A percentile compares a stretch with the other conserved stretches of the same genome.
These are phyloP conservation scores for Arxiozyma telluris DNA, from an alignment of 1,139 yeast genomes.

Conservation along the genomic window DNA sequence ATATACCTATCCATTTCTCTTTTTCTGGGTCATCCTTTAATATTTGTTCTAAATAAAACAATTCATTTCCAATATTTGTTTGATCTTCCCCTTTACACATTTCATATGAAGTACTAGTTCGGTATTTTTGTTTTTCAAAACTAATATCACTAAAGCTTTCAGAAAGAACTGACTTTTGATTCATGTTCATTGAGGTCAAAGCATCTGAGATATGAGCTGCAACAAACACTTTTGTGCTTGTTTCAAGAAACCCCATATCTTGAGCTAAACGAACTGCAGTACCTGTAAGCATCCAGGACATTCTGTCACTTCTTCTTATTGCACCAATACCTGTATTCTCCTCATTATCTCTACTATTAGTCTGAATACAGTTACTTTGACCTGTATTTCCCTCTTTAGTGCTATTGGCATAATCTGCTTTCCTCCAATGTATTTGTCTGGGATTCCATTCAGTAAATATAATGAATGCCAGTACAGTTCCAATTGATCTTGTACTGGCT, in stretches of 20 bases:
- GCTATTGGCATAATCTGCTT: constrained; percentile 75
- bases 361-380: neutral
- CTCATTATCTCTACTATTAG: constrained; percentile 32
- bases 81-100: constrained; percentile 37
- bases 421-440: constrained; percentile 81
- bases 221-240: constrained; percentile 61
- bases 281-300: constrained; percentile 93
- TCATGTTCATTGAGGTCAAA: constrained; percentile 60
- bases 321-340: constrained; percentile 73
- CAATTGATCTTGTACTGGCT: constrained; percentile 78
- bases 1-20: constrained; percentile 20
- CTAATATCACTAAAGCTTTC: constrained; percentile 59
- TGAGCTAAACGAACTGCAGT: constrained; percentile 80
- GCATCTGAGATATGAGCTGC: constrained; percentile 84
- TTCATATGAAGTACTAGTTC: constrained; percentile 31
- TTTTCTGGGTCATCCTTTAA: constrained; percentile 27
- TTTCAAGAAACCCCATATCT: constrained; percentile 73
- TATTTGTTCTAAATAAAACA: constrained; percentile 19
- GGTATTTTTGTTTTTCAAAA: constrained; percentile 33
- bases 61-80: constrained; percentile 36
- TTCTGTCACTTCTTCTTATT: constrained; percentile 74
- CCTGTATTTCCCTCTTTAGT: constrained; percentile 9
- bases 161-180: constrained; percentile 59
- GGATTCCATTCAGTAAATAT: constrained; percentile 96
- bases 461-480: constrained; percentile 75